Evolutionary conservation across 2,329 filamentous ascomycete species (phyloP), one percentile per base, ranked within the genome.

Genomic region (Calonectria hongkongensis): DNA sequence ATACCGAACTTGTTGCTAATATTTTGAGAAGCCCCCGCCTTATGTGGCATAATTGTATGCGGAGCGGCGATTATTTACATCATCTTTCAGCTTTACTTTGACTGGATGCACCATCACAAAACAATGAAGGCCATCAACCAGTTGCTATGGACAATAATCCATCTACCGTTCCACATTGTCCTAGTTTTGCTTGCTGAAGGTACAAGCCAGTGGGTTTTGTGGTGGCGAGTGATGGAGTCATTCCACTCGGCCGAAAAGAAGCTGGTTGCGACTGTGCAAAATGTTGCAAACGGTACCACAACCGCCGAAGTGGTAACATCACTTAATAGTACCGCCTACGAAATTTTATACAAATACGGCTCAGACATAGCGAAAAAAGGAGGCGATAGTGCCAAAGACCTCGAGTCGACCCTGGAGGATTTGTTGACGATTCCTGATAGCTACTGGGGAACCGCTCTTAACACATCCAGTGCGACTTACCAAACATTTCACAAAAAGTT

Each of bases 61-160:
- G 65, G 47, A 15, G 56, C 70, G 27, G 33, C 43, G 39, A 72
- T 72, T 30, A 51, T 72, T 4, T 72, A 68, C 33, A 68, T 69
- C 28, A 72, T 39, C 13, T 72, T 68, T 18, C 70, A 72, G 21
- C 70, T 72, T 8, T 72, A 72, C 45, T 72, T 72, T 48, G 70
- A 72, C 58, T 72, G 70, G 70, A 72, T 72, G 70, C 70, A 72
- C 27, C 70, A 72, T 15, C 70, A 68, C 58, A 62, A 51, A 16
- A 54, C 69, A 12, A 72, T 72, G 70, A 58, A 50, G 10, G 45
- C 27, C 39, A 15, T 54, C 4, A 45, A 48, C 16, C 70, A 72
- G 13, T 18, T 58, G 16, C 33, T 47, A 27, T 72, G 70, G 70
- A 65, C 70, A 18, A 8, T 68, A 10, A 58, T 72, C n/a, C 70